Evolutionary conservation across 163 green algal genomes (phyloP).

Genomic region (Picocystis sp.): DNA sequence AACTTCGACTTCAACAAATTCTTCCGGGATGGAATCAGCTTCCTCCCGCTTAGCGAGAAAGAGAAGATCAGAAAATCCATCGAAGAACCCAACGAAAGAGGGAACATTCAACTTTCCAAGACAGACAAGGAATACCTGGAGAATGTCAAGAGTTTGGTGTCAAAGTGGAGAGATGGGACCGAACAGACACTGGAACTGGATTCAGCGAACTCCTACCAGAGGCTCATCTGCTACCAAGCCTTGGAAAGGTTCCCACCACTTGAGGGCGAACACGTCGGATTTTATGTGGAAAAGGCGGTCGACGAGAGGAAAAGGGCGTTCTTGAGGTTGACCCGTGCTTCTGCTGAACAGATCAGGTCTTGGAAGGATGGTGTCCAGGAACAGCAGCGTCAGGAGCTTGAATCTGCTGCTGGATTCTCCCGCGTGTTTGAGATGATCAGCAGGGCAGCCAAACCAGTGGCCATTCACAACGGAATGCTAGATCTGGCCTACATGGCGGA

Average conservation of each 20-base stretch:
- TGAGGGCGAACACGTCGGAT: conserved; percentile 20
- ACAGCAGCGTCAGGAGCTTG: conserved; percentile 5
- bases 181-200: conserved; percentile 3
- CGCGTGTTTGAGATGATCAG: conserved; percentile 43
- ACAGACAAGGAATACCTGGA: too few relatives aligned
- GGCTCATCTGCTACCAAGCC: conserved; percentile 38
- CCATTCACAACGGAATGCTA: conserved; percentile 59
- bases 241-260: conserved; percentile 21
- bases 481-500: conserved; percentile 49
- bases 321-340: conserved; percentile 14
- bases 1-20: conserved; percentile 72
- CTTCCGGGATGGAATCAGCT: conserved; percentile 39
- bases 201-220: conserved; percentile 22
- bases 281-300: conserved; percentile 9
- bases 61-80: too few relatives aligned
- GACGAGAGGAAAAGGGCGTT: too few relatives aligned
- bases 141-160: too few relatives aligned
- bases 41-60: conserved; percentile 18
- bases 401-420: conserved; percentile 27
- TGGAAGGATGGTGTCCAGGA: conserved; percentile 3
- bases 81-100: too few relatives aligned
- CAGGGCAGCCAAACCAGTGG: conserved; percentile 33
- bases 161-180: too few relatives aligned
- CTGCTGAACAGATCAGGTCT: conserved; percentile 5
- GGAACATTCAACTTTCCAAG: too few relatives aligned